These are phyloP conservation scores for Xylariaceae sp. DNA, from an alignment of 2,329 filamentous ascomycete genomes.

Conservation along the genomic window DNA sequence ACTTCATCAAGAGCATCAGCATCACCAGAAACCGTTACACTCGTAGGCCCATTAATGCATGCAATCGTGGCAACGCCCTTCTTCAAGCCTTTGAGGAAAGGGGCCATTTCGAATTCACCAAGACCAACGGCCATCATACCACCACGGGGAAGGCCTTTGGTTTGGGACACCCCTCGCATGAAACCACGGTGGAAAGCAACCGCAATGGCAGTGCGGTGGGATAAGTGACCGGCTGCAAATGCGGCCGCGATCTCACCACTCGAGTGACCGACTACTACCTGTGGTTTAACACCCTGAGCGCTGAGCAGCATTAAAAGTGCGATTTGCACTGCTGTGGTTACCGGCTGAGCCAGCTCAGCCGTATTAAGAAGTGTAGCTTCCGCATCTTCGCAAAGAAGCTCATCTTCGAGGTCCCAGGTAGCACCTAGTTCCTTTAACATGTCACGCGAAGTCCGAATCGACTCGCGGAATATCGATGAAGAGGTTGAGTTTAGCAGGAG, in stretches of 20 bases:
- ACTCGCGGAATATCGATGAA: conserved; percentile 7
- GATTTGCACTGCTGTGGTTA: conserved; percentile 9
- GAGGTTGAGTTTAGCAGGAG: conserved; percentile 3
- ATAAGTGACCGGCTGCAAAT: conserved; percentile 3
- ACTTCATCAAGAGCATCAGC: conserved; percentile 9
- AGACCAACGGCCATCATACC: conserved; percentile 14
- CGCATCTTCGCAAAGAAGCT: conserved; percentile 4
- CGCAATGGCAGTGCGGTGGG: background rate
- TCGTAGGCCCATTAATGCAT: conserved; percentile 2
- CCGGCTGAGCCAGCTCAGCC: conserved; percentile 8
- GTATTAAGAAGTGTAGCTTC: background rate
- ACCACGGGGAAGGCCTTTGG: background rate
- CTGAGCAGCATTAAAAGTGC: conserved; percentile 1
- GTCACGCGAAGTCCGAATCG: conserved; percentile 6
- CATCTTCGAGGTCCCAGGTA: conserved; percentile 11
- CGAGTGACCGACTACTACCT: conserved; percentile 6
- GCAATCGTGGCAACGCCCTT: background rate
- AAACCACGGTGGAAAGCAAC: conserved; percentile 9
- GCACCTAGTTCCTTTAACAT: conserved; percentile 11
- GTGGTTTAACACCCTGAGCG: background rate
- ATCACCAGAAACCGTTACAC: conserved; percentile 12
- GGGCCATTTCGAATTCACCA: background rate
- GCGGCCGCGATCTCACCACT: conserved; percentile 13
- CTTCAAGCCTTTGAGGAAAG: background rate
- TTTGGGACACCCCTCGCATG: conserved; percentile 1